Percentiles rank a stretch among this genome's conserved stretches.
phyloP scores from a whole-genome alignment of 768 basidiomycete genomes.

The Nidula microcarpa region DNA sequence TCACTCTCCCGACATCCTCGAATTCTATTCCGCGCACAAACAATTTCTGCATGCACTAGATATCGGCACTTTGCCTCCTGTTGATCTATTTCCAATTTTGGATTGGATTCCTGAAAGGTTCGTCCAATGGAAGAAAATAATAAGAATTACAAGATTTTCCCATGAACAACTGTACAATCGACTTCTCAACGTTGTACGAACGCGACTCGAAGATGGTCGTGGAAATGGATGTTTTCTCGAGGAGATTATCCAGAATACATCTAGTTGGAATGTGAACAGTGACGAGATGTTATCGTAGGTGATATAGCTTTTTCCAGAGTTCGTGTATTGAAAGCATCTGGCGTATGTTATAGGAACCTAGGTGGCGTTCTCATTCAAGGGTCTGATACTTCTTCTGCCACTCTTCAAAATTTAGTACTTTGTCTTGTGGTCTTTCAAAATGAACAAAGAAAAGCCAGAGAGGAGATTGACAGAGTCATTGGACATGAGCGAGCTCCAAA shows the following conservation, averaged over 20 bases:
- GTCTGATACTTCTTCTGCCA: constrained; percentile 23
- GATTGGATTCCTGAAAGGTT: constrained; percentile 27
- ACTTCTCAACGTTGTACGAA: constrained; percentile 18
- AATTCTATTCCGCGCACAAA: constrained; percentile 21
- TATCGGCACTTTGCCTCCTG: constrained; percentile 30
- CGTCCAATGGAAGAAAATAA: constrained; percentile 27
- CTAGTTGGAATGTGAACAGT: constrained; percentile 15
- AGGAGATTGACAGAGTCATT: constrained; percentile 21
- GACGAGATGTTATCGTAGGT: constrained; percentile 15
- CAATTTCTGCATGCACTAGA: constrained; percentile 20
- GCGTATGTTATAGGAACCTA: constrained; percentile 17
- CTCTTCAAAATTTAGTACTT: constrained; percentile 17
- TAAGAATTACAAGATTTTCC: constrained; percentile 11
- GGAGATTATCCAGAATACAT: constrained; percentile 19
- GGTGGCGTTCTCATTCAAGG: constrained; percentile 26
- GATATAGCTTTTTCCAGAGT: constrained; percentile 16
- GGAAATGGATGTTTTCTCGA: constrained; percentile 28
- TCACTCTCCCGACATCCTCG: constrained; percentile 15
- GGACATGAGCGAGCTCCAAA: constrained; percentile 16
- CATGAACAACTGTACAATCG: constrained; percentile 25
- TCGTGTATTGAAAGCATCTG: too few species aligned
- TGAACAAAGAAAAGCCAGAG: constrained; percentile 18
- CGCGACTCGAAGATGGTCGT: constrained; percentile 16
- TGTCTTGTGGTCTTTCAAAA: constrained; percentile 21
- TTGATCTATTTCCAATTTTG: constrained; percentile 29